Base-by-base conservation (phyloP, 116 monocot genomes). In the Dioscorea cayenensis region DNA sequence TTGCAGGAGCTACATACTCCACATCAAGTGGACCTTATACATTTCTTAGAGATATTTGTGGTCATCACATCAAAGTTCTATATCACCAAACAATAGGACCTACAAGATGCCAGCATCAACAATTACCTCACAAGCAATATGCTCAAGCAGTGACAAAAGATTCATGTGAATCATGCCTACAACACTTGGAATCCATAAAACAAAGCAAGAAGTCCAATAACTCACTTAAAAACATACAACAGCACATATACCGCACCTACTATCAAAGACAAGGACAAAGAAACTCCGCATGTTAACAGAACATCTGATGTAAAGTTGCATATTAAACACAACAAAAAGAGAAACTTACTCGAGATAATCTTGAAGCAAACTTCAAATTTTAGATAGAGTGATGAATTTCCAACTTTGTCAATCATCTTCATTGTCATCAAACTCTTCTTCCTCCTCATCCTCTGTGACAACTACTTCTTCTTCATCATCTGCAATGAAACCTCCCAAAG, bases 401-500 rank as follows among this genome's bases (percentile, higher is more conserved):
- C 55, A 55, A 55, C 55, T 18, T 55, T 55, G n/a, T 65, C 51
- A 67, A 38, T 79, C 79, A 11, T 81, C 75, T 7, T 85, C 76
- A 10, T 76, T 78, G 16, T 66, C 75, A 58, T 79, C 82, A 49
- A 79, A 82, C 62, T 85, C 87, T 18, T 81, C 72, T 10, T 73
- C 78, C 10, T 85, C 85, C 13, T 78, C 89, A 1, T 78, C 78
- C 3, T 75, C 77, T 8, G 65, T 63, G 18, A 75, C 85, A 17
- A 68, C 77, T 32, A 68, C 81, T 75, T 52, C 76, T 22, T 87
- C 87, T 7, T 78, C 80, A 28, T 85, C 77, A 16, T 78, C 49
- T 10, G 86, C 86, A 66, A 94, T 83, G 68, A 91, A 95, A 27
- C 91, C 90, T 66, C 88, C 86, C 28, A 90, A 82, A 2, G 88